Conservation (phyloP, 2,329 filamentous ascomycete species). For the Beauveria varroae region DNA sequence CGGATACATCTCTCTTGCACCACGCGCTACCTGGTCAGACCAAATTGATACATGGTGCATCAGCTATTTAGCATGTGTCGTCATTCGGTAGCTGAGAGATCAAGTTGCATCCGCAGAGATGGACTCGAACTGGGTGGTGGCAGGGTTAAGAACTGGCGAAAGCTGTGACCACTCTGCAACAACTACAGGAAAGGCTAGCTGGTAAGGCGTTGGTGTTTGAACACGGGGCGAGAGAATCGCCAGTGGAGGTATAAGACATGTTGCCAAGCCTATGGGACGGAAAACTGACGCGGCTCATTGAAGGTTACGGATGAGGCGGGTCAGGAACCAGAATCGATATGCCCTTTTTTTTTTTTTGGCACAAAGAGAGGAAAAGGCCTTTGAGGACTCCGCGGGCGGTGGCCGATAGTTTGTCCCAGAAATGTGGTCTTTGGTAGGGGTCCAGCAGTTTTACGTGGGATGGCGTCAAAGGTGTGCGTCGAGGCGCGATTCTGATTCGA, state of each 20-base stretch:
- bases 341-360: too few relatives aligned
- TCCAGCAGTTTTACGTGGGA: not conserved
- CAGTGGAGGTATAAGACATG: not conserved
- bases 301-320: not conserved
- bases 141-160: slow-evolving; percentile 4
- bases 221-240: not conserved
- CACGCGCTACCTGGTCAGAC: not conserved
- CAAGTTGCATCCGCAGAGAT: not conserved
- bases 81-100: not conserved
- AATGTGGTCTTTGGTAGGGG: not conserved
- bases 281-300: not conserved
- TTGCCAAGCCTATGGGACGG: not conserved
- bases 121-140: not conserved
- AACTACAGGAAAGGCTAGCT: not conserved
- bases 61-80: not conserved
- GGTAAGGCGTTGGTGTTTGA: not conserved
- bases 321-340: not conserved
- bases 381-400: not conserved
- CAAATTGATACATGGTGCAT: not conserved
- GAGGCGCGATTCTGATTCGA: slow-evolving; percentile 4
- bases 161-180: too few relatives aligned
- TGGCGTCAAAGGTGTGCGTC: not conserved
- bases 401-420: slow-evolving; percentile 7
- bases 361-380: not conserved
- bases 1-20: not conserved